A percentile compares a stretch with the other conserved stretches of the same genome.
phyloP scores from a whole-genome alignment of 768 basidiomycete genomes.

The Lactifluus volemus region DNA sequence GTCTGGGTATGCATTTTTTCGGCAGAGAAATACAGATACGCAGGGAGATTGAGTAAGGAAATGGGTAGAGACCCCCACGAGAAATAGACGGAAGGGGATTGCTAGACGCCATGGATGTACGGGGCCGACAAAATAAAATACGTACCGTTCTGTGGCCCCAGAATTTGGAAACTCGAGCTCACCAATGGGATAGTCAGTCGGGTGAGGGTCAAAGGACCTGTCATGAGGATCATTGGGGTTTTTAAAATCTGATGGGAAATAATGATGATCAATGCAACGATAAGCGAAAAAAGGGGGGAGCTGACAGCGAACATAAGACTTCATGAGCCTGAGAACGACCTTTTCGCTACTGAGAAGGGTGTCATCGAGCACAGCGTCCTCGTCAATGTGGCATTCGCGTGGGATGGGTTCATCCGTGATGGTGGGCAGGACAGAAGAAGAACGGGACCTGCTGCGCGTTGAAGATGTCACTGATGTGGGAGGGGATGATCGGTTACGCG shows the following conservation, averaged over 20 bases:
- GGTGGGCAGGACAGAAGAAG: constrained; percentile 43
- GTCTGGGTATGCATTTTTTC: background rate
- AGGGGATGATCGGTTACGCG: constrained; percentile 22
- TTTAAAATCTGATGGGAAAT: constrained; percentile 45
- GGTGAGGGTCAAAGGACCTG: constrained; percentile 52
- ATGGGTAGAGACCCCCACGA: background rate
- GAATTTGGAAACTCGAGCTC: constrained; percentile 76
- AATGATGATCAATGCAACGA: background rate
- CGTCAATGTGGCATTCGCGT: constrained; percentile 43
- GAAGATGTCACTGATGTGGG: constrained; percentile 19
- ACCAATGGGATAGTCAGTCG: constrained; percentile 49
- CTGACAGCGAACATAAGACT: constrained; percentile 64
- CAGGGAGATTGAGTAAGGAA: background rate
- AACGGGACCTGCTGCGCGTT: constrained; percentile 51
- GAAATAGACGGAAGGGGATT: background rate
- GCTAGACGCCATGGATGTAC: constrained; percentile 13
- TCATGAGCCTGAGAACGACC: constrained; percentile 54
- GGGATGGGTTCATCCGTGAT: constrained; percentile 29
- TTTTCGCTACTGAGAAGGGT: constrained; percentile 53
- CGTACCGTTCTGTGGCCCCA: constrained; percentile 57
- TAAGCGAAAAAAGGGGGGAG: constrained; percentile 20
- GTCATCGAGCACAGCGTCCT: constrained; percentile 44
- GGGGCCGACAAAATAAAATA: background rate
- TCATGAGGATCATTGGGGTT: constrained; percentile 59
- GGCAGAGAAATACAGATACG: background rate